phyloP scores from a whole-genome alignment of 495 filamentous ascomycete species.

The Penicillium antarcticum region DNA sequence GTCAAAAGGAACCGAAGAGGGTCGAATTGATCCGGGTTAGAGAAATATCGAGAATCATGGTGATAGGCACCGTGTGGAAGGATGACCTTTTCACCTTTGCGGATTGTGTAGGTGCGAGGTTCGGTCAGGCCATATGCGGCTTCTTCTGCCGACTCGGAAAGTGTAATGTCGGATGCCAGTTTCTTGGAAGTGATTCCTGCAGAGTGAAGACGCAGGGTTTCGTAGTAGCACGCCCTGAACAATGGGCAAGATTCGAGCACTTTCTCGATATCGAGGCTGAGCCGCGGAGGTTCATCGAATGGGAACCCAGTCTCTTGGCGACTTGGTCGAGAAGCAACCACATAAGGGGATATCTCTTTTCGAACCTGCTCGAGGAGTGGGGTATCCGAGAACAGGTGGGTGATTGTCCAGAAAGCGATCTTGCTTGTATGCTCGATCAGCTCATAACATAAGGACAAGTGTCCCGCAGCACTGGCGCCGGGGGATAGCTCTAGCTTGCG shows the following conservation, averaged over 20 bases:
- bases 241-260: slow-evolving; percentile 47
- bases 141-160: slow-evolving; percentile 44
- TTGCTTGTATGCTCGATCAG: slow-evolving; percentile 50
- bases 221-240: slow-evolving; percentile 52
- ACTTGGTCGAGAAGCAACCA: slow-evolving; percentile 39
- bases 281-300: slow-evolving; percentile 44
- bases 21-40: slow-evolving; percentile 48
- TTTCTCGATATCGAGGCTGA: slow-evolving; percentile 45
- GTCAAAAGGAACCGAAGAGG: slow-evolving; percentile 50
- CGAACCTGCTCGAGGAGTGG: slow-evolving; percentile 46
- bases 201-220: slow-evolving; percentile 51
- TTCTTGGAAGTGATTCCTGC: slow-evolving; percentile 43
- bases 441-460: slow-evolving; percentile 50
- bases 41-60: slow-evolving; percentile 45
- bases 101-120: slow-evolving; percentile 41
- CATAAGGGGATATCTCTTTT: slow-evolving; percentile 49
- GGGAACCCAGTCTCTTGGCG: slow-evolving; percentile 51
- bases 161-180: slow-evolving; percentile 39
- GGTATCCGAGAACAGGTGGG: slow-evolving; percentile 49
- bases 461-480: slow-evolving; percentile 28
- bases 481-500: slow-evolving; percentile 30
- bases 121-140: slow-evolving; percentile 19
- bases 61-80: slow-evolving; percentile 50
- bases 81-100: slow-evolving; percentile 46
- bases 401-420: slow-evolving; percentile 54